phyloP scores from a whole-genome alignment of 495 filamentous ascomycete genomes.

The Xylaria scruposa region DNA sequence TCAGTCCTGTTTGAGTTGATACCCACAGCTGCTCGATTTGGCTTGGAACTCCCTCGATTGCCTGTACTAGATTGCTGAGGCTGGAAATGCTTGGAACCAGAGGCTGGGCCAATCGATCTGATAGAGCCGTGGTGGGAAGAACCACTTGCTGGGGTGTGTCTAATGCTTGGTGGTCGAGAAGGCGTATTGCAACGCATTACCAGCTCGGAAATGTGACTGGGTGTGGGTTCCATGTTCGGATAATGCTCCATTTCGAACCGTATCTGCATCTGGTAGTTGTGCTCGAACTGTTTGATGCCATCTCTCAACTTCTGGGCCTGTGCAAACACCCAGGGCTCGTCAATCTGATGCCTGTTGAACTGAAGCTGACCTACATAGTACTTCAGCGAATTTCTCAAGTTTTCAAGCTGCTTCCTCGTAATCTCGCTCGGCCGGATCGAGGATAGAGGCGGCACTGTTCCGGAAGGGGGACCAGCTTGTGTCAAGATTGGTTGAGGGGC shows the following conservation, averaged over 20 bases:
- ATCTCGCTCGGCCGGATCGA: slow-evolving; percentile 57
- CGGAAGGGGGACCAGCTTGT: slow-evolving; percentile 22
- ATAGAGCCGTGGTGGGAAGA: slow-evolving; percentile 32
- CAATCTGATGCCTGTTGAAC: slow-evolving; percentile 58
- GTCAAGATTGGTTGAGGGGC: slow-evolving; percentile 11
- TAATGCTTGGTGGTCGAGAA: slow-evolving; percentile 29
- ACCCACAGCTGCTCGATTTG: slow-evolving; percentile 23
- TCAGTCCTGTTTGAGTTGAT: slow-evolving; percentile 34
- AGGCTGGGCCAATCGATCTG: slow-evolving; percentile 22
- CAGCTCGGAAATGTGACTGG: slow-evolving; percentile 18
- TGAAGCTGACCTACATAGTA: slow-evolving; percentile 55
- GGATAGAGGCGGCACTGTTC: slow-evolving; percentile 44
- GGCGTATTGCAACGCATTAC: slow-evolving; percentile 25
- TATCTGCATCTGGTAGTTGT: slow-evolving; percentile 42
- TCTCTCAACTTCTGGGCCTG: slow-evolving; percentile 41
- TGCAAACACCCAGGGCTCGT: slow-evolving; percentile 49
- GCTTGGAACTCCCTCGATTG: slow-evolving; percentile 12
- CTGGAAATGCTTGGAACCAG: slow-evolving; percentile 18
- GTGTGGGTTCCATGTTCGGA: slow-evolving; percentile 29
- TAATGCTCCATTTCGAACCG: slow-evolving; percentile 44
- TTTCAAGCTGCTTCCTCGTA: slow-evolving; percentile 53
- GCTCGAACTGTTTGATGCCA: slow-evolving; percentile 49
- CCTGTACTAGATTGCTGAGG: slow-evolving; percentile 22
- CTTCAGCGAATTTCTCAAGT: slow-evolving; percentile 44
- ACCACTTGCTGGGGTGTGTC: slow-evolving; percentile 27